phyloP scores from a whole-genome alignment of 306 rosid genomes.

The Elaeagnus macrophylla region DNA sequence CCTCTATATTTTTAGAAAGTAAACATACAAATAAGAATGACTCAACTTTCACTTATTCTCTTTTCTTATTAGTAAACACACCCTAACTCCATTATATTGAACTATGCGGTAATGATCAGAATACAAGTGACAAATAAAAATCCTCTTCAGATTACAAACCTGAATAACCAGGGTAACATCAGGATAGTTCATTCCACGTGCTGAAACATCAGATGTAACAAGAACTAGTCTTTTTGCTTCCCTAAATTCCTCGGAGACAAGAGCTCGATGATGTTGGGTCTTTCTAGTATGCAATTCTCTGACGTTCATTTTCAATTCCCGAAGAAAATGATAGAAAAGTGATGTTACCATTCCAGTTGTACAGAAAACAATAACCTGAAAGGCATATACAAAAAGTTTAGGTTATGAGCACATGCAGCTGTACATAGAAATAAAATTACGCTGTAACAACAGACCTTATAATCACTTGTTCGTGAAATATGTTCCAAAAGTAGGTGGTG shows the following conservation, averaged over 20 bases:
- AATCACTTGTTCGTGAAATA: conserved; percentile 53
- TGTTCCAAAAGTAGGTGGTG: conserved; percentile 72
- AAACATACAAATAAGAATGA: too few species aligned
- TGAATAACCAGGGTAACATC: conserved; percentile 91
- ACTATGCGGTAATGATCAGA: not conserved
- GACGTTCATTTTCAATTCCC: conserved; percentile 84
- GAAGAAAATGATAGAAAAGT: conserved; percentile 58
- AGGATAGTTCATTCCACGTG: conserved; percentile 92
- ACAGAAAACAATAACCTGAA: conserved; percentile 90
- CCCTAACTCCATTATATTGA: not conserved
- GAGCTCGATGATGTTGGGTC: conserved; percentile 75
- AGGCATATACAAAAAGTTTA: conserved; percentile 14
- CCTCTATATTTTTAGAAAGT: too few species aligned
- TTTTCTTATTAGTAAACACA: too few species aligned
- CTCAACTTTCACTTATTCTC: too few species aligned
- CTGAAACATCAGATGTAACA: conserved; percentile 83
- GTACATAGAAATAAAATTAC: conserved; percentile 13
- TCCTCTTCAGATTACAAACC: conserved; percentile 25
- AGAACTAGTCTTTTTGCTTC: conserved; percentile 67
- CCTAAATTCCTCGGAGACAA: conserved; percentile 80
- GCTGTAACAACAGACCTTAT: conserved; percentile 48
- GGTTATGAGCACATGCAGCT: conserved; percentile 9
- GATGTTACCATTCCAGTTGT: conserved; percentile 75
- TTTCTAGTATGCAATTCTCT: conserved; percentile 89
- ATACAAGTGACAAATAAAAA: not conserved